Conservation (phyloP, 805 yeast genomes). For the Debaryomyces prosopidis region DNA sequence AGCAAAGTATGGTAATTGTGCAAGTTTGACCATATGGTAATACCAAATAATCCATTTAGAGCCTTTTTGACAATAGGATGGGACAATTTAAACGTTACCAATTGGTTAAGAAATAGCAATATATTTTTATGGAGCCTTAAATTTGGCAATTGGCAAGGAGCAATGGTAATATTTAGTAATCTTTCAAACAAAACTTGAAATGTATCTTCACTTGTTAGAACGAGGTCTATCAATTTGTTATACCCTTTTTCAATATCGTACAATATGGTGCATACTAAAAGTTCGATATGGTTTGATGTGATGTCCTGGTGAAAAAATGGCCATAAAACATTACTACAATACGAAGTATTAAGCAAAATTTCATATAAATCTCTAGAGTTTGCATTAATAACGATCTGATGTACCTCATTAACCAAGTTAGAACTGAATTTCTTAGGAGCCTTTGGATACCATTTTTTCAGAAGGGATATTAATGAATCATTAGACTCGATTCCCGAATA, state of each 20-base stretch:
- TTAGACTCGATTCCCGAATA: neutral
- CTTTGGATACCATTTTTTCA: constrained; percentile 20
- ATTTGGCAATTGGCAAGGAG: constrained; percentile 10
- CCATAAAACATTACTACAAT: constrained; percentile 40
- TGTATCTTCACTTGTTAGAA: constrained; percentile 17
- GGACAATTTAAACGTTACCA: constrained; percentile 3
- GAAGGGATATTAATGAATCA: constrained; percentile 1
- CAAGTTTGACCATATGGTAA: constrained; percentile 29
- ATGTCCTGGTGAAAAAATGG: constrained; percentile 38
- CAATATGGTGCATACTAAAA: constrained; percentile 21
- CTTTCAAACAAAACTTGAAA: constrained; percentile 28
- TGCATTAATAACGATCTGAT: constrained; percentile 4
- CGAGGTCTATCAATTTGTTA: constrained; percentile 10
- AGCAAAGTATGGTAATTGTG: constrained; percentile 8
- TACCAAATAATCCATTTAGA: constrained; percentile 30
- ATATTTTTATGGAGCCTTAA: constrained; percentile 13
- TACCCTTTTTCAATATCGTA: constrained; percentile 10
- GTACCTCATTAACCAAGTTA: constrained; percentile 17
- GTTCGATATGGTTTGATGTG: constrained; percentile 39
- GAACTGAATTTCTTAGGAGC: constrained; percentile 14
- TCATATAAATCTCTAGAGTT: constrained; percentile 4
- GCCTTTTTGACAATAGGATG: constrained; percentile 1
- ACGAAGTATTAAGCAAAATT: constrained; percentile 16
- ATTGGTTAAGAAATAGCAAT: constrained; percentile 15
- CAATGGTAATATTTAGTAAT: constrained; percentile 23